A percentile compares a stretch with the other conserved stretches of the same genome.
Evolutionary conservation across 225 moss, liverwort and hornwort species (phyloP).

Genomic region (Pseudisothecium myosuroides): DNA sequence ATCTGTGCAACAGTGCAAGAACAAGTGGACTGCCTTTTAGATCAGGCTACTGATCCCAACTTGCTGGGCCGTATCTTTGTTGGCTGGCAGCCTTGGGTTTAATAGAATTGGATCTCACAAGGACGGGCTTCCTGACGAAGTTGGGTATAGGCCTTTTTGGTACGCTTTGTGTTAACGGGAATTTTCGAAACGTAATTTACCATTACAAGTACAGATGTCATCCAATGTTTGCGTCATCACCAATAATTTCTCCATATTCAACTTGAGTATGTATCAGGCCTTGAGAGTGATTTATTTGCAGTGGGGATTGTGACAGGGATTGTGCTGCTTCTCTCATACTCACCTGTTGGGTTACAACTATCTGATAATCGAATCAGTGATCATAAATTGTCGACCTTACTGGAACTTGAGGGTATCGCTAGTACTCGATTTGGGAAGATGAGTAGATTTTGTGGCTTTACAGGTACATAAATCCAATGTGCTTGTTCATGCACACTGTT

Average conservation of each 20-base stretch:
- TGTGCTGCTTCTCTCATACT: background rate
- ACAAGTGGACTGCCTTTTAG: constrained; percentile 86
- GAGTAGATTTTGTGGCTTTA: background rate
- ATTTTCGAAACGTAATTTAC: background rate
- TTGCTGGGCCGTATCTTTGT: constrained; percentile 73
- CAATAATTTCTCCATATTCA: background rate
- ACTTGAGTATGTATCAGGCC: no score
- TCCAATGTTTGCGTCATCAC: background rate
- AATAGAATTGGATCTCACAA: background rate
- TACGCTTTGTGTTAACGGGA: background rate
- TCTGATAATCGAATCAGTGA: background rate
- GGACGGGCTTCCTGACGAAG: background rate
- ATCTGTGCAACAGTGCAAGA: constrained; percentile 61
- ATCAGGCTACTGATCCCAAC: constrained; percentile 88
- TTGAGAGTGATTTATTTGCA: background rate
- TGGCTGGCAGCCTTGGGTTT: constrained; percentile 98
- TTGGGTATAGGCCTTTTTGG: background rate
- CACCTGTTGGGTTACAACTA: background rate
- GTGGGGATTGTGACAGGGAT: background rate
- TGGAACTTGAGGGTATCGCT: background rate
- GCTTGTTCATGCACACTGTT: background rate
- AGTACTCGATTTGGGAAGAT: background rate
- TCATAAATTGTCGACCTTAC: no score
- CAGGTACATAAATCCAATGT: background rate
- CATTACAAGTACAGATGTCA: background rate